phyloP scores from a whole-genome alignment of 352 stramenopile genomes.

The Aphanomyces invadans region DNA sequence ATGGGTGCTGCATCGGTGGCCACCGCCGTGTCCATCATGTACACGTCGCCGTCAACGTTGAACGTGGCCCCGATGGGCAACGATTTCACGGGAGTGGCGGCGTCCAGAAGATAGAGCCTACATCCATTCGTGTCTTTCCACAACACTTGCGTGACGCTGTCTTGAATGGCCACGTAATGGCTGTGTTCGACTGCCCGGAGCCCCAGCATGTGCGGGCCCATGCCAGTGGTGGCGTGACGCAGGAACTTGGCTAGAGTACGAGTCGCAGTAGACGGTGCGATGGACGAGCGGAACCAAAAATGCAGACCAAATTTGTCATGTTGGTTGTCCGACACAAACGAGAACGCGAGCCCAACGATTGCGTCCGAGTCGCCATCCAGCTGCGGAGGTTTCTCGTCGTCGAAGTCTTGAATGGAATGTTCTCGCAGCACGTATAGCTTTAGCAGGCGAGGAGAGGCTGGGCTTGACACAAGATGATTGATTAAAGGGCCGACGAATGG shows the following conservation, averaged over 20 bases:
- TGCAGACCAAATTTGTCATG: background rate
- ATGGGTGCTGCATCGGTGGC: background rate
- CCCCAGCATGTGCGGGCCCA: background rate
- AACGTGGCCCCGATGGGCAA: background rate
- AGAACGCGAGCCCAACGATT: background rate
- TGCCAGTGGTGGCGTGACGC: background rate
- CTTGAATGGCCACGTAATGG: constrained; percentile 1
- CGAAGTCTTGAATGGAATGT: background rate
- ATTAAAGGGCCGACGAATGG: background rate
- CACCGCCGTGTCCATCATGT: background rate
- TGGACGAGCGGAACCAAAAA: background rate
- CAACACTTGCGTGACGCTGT: background rate
- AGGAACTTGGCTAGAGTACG: background rate
- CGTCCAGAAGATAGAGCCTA: background rate
- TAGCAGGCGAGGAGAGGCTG: background rate
- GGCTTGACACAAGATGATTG: background rate
- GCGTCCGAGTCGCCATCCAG: background rate
- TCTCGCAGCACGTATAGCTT: background rate
- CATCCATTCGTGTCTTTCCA: constrained; percentile 1
- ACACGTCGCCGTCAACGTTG: background rate
- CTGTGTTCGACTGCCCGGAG: background rate
- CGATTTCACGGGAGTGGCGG: background rate
- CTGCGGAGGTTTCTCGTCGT: background rate
- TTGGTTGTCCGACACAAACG: background rate
- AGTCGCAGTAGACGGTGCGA: background rate